Percentiles rank a stretch among this genome's conserved stretches.
These are phyloP conservation scores for Trichophyton benhamiae DNA, from an alignment of 2,329 filamentous ascomycete genomes.

Conservation along the genomic window DNA sequence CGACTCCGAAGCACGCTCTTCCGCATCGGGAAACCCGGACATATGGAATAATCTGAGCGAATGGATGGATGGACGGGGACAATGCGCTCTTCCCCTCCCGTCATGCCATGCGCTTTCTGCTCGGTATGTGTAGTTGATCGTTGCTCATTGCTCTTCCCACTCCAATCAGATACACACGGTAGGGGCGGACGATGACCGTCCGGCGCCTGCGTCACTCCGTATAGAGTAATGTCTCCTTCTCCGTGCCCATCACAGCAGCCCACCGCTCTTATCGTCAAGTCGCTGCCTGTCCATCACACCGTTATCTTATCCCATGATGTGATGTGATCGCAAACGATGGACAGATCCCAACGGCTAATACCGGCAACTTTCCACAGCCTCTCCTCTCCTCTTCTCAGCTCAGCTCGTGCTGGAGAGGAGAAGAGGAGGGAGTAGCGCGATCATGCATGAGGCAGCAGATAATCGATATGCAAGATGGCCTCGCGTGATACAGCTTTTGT, in stretches of 20 bases:
- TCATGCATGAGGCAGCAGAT: background rate
- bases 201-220: background rate
- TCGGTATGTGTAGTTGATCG: background rate
- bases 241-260: background rate
- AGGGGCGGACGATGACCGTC: background rate
- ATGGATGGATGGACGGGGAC: background rate
- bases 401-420: background rate
- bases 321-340: no score
- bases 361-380: background rate
- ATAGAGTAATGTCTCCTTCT: background rate
- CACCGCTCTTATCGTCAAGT: background rate
- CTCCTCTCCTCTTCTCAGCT: background rate
- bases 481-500: constrained; percentile 1
- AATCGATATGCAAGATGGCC: background rate
- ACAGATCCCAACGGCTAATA: background rate
- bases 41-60: background rate
- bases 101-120: background rate
- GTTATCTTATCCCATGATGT: background rate
- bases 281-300: background rate
- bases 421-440: background rate
- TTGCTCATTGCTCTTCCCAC: background rate
- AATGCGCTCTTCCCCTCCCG: background rate
- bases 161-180: background rate
- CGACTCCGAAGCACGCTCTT: background rate
- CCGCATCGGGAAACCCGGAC: background rate